phyloP scores from a whole-genome alignment of 73 alveolate genomes.

The Tetrahymena malaccensis region DNA sequence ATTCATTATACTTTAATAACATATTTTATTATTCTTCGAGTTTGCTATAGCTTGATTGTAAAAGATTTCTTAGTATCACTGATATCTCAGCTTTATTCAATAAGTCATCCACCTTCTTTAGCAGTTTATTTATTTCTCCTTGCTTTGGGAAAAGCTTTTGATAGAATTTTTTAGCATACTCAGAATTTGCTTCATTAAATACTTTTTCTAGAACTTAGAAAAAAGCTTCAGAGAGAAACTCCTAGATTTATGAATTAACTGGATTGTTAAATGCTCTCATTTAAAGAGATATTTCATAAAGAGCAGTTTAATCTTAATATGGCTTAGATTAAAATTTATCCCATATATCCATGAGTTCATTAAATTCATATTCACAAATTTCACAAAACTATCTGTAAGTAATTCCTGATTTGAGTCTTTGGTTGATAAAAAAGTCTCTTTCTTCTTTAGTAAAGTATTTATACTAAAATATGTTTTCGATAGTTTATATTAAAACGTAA shows the following conservation, averaged over 20 bases:
- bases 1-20: not conserved
- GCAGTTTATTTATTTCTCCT: not conserved
- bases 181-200: not conserved
- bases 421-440: not conserved
- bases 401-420: not conserved
- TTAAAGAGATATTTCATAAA: not conserved
- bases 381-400: not conserved
- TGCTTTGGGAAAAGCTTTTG: not conserved
- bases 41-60: not conserved
- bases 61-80: not conserved
- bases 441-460: not conserved
- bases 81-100: not conserved
- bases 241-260: not conserved
- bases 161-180: not conserved
- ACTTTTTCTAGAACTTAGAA: not conserved
- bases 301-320: not conserved
- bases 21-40: not conserved
- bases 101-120: not conserved
- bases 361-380: not conserved
- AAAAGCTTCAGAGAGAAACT: not conserved
- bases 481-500: not conserved
- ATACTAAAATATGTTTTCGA: not conserved
- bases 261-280: not conserved
- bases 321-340: not conserved
- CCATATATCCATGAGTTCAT: not conserved